These are phyloP conservation scores for Tuber microsphaerosporum DNA, from an alignment of 495 filamentous ascomycete species.

Conservation along the genomic window DNA sequence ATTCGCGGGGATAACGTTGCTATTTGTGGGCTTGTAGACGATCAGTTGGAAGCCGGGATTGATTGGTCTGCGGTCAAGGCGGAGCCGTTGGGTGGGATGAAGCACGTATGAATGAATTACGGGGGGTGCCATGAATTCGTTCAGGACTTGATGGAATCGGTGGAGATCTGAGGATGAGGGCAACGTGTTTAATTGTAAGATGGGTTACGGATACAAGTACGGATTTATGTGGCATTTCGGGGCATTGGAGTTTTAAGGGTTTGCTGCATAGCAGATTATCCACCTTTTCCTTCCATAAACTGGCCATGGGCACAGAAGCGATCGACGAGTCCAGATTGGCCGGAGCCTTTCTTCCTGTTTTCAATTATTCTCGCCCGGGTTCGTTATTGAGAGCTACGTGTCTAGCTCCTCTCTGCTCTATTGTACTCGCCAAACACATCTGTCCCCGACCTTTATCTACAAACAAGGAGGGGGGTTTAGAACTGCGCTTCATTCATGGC, in stretches of 20 bases:
- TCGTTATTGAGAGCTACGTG: background rate
- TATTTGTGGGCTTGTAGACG: conserved; percentile 82
- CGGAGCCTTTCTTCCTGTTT: background rate
- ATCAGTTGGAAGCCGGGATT: conserved; percentile 75
- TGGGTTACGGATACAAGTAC: background rate
- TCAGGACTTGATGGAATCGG: background rate
- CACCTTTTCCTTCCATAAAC: background rate
- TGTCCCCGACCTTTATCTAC: too few relatives aligned
- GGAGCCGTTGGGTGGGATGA: conserved; percentile 72
- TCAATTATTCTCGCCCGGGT: background rate
- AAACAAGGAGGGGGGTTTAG: too few relatives aligned
- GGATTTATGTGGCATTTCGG: background rate
- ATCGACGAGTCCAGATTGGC: background rate
- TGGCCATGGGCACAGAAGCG: background rate
- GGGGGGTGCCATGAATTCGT: background rate
- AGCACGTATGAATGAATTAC: conserved; percentile 55
- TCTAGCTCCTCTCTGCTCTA: background rate
- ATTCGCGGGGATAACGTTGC: conserved; percentile 93
- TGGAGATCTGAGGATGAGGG: background rate
- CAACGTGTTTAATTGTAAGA: background rate
- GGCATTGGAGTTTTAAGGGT: background rate
- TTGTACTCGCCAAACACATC: background rate
- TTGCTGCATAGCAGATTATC: background rate
- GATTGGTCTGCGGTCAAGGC: conserved; percentile 87
- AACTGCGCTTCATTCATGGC: too few relatives aligned